These are phyloP conservation scores for Rhizomucor miehei DNA, from an alignment of 371 early-diverging fungal species.

Conservation along the genomic window DNA sequence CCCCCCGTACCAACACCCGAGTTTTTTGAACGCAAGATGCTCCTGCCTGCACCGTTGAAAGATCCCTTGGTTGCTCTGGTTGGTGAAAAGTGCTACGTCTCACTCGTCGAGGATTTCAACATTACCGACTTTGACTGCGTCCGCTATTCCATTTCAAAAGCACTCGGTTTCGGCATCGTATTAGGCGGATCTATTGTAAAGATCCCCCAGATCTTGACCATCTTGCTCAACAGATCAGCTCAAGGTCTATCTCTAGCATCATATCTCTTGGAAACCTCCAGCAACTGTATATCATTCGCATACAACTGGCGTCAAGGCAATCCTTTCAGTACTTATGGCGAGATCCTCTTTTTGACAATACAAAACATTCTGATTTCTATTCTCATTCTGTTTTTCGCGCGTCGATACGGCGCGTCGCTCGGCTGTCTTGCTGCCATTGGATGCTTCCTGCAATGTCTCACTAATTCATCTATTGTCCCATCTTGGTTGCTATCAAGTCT, in stretches of 20 bases:
- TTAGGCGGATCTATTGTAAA: conserved; percentile 88
- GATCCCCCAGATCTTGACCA: conserved; percentile 94
- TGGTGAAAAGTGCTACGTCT: conserved; percentile 68
- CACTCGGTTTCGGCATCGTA: conserved; percentile 89
- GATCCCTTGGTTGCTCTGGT: conserved; percentile 61
- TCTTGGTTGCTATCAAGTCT: conserved; percentile 51
- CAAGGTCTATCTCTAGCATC: conserved; percentile 79
- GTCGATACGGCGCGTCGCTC: conserved; percentile 20
- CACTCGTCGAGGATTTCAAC: conserved; percentile 65
- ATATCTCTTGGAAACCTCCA: conserved; percentile 81
- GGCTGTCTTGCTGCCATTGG: conserved; percentile 27
- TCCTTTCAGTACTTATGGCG: conserved; percentile 94
- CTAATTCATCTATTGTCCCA: conserved; percentile 41
- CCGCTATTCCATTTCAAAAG: conserved; percentile 83
- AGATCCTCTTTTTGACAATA: conserved; percentile 71
- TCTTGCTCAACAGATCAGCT: conserved; percentile 68
- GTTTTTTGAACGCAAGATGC: conserved; percentile 16
- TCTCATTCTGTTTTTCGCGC: conserved; percentile 63
- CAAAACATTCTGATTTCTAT: conserved; percentile 79
- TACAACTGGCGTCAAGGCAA: conserved; percentile 82
- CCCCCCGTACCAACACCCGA: conserved; percentile 8
- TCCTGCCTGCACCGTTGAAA: conserved; percentile 46
- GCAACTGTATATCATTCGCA: conserved; percentile 73
- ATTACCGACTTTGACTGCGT: conserved; percentile 71
- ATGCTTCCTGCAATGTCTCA: conserved; percentile 43